Base-by-base conservation (phyloP, 192 early-diverging fungal species). In the Coemansia sp. region DNA sequence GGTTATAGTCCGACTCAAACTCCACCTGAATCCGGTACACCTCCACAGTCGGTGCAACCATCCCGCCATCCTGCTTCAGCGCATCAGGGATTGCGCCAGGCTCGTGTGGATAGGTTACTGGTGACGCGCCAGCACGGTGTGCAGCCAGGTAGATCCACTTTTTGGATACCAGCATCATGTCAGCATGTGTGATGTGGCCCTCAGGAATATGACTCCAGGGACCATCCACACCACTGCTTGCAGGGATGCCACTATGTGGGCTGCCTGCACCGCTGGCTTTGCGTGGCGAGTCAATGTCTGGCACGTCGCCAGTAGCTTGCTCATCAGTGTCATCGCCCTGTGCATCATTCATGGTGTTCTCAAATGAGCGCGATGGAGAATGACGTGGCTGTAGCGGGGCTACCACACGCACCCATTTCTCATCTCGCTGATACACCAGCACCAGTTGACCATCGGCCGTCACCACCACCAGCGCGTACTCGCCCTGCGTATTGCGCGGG, bases 121-220 rank as follows among this genome's bases (percentile, higher is more conserved):
- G 61, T 14, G 63, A 52, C 2, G 78, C 72, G 10, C 65, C 78
- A 0, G 78, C 78, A 5, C 78, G 72, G 56, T 81, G 78, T 0
- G 58, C 63, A 2, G 78, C 59, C 37, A 81, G 51, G 52, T 75
- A 81, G 38, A 81, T 81, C 78, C 78, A 81, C 39, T 81, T 81
- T 57, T 75, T 81, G 6, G 78, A 81, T 23, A 81, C 69, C 7
- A 81, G 69, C 78, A 75, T 75, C 78, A 81, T 81, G 64, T 81
- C 78, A 21, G 72, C 78, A 45, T 81, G 78, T 8, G 72, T 75
- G 39, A 81, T 81, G 17, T 47, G 60, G n/a, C 76, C 76, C 57
- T 66, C 61, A 35, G 76, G 76, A 10, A 79, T 73, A 53, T 73
- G 72, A 53, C 75, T 67, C 75, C 75, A 77, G n/a, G 75, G 75